phyloP scores from a whole-genome alignment of 2,329 filamentous ascomycete genomes.

The Fusarium humuli region DNA sequence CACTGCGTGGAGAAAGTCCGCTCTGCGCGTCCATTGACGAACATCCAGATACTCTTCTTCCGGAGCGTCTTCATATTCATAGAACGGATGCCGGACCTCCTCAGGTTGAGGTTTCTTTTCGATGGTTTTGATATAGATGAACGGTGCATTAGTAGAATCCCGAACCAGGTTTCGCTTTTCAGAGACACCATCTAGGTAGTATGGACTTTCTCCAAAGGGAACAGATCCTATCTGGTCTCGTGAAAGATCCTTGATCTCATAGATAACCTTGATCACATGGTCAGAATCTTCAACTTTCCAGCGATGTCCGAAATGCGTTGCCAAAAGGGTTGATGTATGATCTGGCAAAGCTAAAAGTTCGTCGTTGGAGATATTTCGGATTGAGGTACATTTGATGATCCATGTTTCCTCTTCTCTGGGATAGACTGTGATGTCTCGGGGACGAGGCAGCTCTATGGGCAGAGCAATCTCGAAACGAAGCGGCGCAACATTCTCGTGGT shows the following conservation, averaged over 20 bases:
- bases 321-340: constrained; percentile 60
- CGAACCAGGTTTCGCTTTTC: constrained; percentile 55
- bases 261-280: constrained; percentile 59
- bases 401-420: constrained; percentile 54
- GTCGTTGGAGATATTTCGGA: constrained; percentile 30
- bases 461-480: constrained; percentile 58
- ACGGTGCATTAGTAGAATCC: constrained; percentile 52
- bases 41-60: constrained; percentile 64
- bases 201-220: constrained; percentile 41
- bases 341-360: constrained; percentile 48
- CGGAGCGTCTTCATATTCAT: constrained; percentile 54
- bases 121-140: constrained; percentile 57
- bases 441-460: constrained; percentile 56
- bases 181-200: constrained; percentile 31
- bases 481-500: constrained; percentile 47
- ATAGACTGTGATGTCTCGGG: constrained; percentile 55
- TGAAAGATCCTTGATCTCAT: constrained; percentile 42
- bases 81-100: constrained; percentile 54
- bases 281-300: constrained; percentile 54
- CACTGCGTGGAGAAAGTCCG: constrained; percentile 68
- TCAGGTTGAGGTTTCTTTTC: constrained; percentile 28
- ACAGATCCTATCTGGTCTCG: constrained; percentile 49
- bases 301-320: constrained; percentile 62
- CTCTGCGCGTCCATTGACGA: constrained; percentile 63
- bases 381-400: constrained; percentile 44